Evolutionary conservation across 2,329 filamentous ascomycete species (phyloP).

Genomic region (Epichloe gansuensis): DNA sequence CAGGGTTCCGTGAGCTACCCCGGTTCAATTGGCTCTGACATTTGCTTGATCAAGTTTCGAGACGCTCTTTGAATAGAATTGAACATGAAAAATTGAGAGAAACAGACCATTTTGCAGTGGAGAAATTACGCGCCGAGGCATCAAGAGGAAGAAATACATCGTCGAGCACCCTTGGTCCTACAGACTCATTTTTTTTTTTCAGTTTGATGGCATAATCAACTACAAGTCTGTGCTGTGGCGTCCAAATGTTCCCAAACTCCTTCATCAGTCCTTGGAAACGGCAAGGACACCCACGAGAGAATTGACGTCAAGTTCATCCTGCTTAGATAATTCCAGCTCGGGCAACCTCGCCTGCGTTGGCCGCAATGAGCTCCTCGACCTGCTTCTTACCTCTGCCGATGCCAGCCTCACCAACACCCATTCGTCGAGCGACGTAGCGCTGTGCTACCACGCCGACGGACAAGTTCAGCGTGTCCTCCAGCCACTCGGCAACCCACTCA

Average conservation of each 20-base stretch:
- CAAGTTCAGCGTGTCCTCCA: slow-evolving; percentile 74
- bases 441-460: slow-evolving; percentile 81
- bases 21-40: neutral
- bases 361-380: slow-evolving; percentile 42
- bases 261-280: neutral
- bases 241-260: slow-evolving; percentile 4
- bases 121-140: neutral
- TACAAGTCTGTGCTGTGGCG: neutral
- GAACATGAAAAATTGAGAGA: too few species aligned
- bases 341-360: slow-evolving; percentile 47
- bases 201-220: too few species aligned
- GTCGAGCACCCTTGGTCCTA: neutral
- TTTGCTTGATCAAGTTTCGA: too few species aligned
- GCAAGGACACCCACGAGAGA: neutral
- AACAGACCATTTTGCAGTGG: too few species aligned
- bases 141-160: too few species aligned
- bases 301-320: neutral
- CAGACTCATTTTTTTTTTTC: neutral
- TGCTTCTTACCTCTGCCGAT: slow-evolving; percentile 50
- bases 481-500: slow-evolving; percentile 96
- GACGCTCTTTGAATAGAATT: too few species aligned
- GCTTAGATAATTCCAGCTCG: slow-evolving; percentile 42
- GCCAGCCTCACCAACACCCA: slow-evolving; percentile 83
- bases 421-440: slow-evolving; percentile 83
- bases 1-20: slow-evolving; percentile 5